Evolutionary conservation across 352 stramenopile genomes (phyloP).

Genomic region (Phytophthora chlamydospora): DNA sequence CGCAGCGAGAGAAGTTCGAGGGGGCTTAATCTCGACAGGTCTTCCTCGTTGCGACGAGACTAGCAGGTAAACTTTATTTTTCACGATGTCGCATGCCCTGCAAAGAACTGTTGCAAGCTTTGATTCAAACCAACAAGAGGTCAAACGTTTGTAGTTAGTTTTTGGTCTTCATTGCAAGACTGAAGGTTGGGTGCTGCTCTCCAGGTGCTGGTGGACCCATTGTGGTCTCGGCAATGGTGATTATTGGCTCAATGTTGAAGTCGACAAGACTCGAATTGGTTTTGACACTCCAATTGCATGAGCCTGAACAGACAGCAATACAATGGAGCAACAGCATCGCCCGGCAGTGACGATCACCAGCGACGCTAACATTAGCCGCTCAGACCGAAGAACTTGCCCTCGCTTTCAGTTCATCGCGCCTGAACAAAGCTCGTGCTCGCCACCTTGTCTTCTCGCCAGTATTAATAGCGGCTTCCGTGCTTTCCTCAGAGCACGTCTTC

Average conservation of each 20-base stretch:
- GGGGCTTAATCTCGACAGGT: too few relatives aligned
- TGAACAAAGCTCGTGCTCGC: neutral
- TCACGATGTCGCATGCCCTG: too few relatives aligned
- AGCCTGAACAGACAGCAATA: too few relatives aligned
- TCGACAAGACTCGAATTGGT: neutral
- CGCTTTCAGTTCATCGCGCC: too few relatives aligned
- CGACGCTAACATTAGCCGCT: constrained; percentile 14
- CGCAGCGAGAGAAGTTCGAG: constrained; percentile 45
- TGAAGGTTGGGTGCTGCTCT: too few relatives aligned
- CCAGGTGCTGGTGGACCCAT: neutral
- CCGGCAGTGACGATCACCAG: neutral
- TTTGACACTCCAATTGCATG: too few relatives aligned
- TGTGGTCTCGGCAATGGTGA: neutral
- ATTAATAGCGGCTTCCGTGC: constrained; percentile 12
- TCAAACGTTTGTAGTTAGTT: too few relatives aligned
- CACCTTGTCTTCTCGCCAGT: neutral
- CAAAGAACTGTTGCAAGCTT: too few relatives aligned
- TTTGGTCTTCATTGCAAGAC: too few relatives aligned
- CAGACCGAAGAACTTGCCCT: neutral
- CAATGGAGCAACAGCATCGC: neutral
- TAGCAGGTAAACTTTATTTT: too few relatives aligned
- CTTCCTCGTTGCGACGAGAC: too few relatives aligned
- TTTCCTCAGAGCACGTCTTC: constrained; percentile 3
- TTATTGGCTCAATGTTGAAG: constrained; percentile 28
- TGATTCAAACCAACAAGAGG: too few relatives aligned